phyloP scores from a whole-genome alignment of 2,329 filamentous ascomycete species.

The Beauveria sp. region DNA sequence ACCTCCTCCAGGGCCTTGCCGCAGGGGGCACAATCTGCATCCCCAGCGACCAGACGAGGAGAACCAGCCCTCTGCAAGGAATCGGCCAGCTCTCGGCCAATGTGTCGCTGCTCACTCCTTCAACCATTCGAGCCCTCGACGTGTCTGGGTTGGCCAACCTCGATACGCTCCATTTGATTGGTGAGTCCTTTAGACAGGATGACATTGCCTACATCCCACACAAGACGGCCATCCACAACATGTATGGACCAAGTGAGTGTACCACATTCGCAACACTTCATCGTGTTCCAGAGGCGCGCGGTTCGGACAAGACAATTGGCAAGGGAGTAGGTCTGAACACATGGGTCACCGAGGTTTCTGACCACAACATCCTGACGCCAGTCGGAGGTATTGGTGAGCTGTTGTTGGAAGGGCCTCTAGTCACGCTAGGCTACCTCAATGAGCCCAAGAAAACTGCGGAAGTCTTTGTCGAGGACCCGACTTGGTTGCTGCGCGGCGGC shows the following conservation, averaged over 20 bases:
- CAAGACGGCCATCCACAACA: slow-evolving; percentile 1
- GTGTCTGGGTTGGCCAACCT: neutral
- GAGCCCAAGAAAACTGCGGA: slow-evolving; percentile 15
- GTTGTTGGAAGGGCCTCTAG: slow-evolving; percentile 15
- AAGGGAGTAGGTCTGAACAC: neutral
- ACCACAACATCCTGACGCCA: slow-evolving; percentile 11
- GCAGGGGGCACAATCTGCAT: slow-evolving; percentile 12
- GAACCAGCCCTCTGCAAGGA: neutral
- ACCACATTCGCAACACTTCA: neutral
- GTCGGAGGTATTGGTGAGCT: slow-evolving; percentile 17
- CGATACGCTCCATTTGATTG: neutral
- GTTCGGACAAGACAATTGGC: neutral
- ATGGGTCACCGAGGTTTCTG: neutral
- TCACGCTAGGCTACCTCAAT: slow-evolving; percentile 16
- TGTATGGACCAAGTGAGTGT: slow-evolving; percentile 2
- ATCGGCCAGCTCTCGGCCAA: neutral
- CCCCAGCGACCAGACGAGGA: neutral
- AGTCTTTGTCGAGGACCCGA: slow-evolving; percentile 17
- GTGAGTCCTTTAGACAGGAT: neutral
- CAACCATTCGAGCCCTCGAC: neutral
- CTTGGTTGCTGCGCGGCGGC: slow-evolving; percentile 6
- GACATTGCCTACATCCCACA: neutral
- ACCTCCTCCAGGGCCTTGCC: slow-evolving; percentile 17
- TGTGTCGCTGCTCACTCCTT: neutral
- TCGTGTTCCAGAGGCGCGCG: neutral